Percentiles rank a stretch among this genome's conserved stretches.
Evolutionary conservation across 2,329 filamentous ascomycete species (phyloP).

Genomic region (Fusarium luffae): DNA sequence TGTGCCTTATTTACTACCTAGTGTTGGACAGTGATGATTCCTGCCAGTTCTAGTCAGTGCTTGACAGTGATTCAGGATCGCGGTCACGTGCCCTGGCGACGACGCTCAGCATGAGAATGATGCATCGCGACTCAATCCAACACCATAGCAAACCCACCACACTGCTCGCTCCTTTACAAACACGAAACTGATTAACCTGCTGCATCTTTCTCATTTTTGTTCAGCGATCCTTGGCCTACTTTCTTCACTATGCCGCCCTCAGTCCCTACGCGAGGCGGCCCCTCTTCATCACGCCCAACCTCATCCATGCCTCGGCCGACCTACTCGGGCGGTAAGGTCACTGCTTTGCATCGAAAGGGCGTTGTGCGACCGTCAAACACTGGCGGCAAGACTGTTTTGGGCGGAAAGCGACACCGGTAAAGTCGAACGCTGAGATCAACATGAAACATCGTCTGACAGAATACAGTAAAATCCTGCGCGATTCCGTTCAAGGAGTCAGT

Average conservation of each 20-base stretch:
- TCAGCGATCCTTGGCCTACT: neutral
- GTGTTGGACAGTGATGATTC: neutral
- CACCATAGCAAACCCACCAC: neutral
- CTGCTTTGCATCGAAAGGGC: constrained; percentile 3
- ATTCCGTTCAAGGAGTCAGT: constrained; percentile 64
- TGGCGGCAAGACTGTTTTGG: constrained; percentile 39
- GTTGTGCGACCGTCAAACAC: neutral
- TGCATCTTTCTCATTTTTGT: neutral
- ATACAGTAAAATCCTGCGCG: constrained; percentile 60
- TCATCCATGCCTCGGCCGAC: neutral
- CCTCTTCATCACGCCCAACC: constrained; percentile 13
- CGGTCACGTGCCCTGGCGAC: constrained; percentile 17
- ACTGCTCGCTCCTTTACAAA: neutral
- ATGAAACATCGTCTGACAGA: neutral
- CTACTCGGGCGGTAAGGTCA: neutral
- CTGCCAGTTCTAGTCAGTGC: neutral
- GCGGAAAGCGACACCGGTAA: constrained; percentile 45
- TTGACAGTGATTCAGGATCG: neutral
- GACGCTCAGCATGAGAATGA: neutral
- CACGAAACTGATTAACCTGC: neutral
- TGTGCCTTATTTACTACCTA: neutral
- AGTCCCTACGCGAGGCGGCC: constrained; percentile 45
- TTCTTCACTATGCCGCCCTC: neutral
- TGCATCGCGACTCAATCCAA: neutral
- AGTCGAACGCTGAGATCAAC: neutral